Conservation (phyloP, 1,139 yeast species). For the Yamadazyma sp. region DNA sequence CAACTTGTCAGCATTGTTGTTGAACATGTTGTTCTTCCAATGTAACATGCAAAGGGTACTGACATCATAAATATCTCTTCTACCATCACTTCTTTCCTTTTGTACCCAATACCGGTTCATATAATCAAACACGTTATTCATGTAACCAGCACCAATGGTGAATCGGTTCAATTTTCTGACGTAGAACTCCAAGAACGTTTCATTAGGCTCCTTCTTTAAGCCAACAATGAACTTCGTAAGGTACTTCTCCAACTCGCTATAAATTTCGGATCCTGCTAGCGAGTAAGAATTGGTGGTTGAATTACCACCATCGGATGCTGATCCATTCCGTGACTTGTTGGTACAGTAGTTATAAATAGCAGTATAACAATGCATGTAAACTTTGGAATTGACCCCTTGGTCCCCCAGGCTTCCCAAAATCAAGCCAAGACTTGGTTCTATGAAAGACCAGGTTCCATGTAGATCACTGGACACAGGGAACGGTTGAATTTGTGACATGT, state of each 20-base stretch:
- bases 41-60: slow-evolving; percentile 82
- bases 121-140: slow-evolving; percentile 93
- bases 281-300: slow-evolving; percentile 38
- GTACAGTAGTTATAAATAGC: slow-evolving; percentile 95
- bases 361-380: slow-evolving; percentile 75
- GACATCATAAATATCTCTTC: slow-evolving; percentile 86
- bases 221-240: slow-evolving; percentile 59
- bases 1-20: slow-evolving; percentile 57
- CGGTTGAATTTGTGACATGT: slow-evolving; percentile 10
- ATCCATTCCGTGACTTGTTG: slow-evolving; percentile 58
- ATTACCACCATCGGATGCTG: slow-evolving; percentile 13
- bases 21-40: slow-evolving; percentile 86
- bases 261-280: slow-evolving; percentile 86
- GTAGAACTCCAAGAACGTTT: slow-evolving; percentile 78
- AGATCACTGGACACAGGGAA: slow-evolving; percentile 48
- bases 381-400: slow-evolving; percentile 65
- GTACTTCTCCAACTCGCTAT: slow-evolving; percentile 67
- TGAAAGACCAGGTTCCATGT: slow-evolving; percentile 72
- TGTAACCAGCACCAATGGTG: slow-evolving; percentile 86
- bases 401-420: slow-evolving; percentile 67
- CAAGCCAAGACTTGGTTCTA: slow-evolving; percentile 71
- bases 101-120: slow-evolving; percentile 98
- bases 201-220: slow-evolving; percentile 53
- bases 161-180: slow-evolving; percentile 87
- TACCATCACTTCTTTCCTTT: slow-evolving; percentile 95